phyloP scores from a whole-genome alignment of 2,329 filamentous ascomycete species.

The Talaromyces sp. region DNA sequence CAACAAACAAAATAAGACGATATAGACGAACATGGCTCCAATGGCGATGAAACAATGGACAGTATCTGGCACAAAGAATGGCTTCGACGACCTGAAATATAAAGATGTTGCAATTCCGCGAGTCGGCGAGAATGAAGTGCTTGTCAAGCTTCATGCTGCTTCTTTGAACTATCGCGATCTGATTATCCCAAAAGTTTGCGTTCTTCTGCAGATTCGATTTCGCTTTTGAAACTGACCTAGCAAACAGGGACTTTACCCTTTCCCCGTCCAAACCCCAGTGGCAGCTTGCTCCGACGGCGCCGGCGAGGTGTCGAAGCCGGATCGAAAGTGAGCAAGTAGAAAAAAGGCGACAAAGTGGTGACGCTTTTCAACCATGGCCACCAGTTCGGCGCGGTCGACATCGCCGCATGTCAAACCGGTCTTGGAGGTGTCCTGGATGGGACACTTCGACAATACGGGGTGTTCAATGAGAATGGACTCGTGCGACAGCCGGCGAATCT shows the following conservation, averaged over 20 bases:
- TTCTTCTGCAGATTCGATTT: constrained; percentile 19
- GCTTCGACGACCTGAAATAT: constrained; percentile 56
- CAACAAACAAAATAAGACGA: not conserved
- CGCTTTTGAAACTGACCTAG: not conserved
- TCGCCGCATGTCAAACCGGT: constrained; percentile 44
- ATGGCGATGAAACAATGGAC: constrained; percentile 52
- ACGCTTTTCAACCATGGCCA: constrained; percentile 56
- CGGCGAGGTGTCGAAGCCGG: constrained; percentile 47
- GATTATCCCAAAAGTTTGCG: constrained; percentile 41
- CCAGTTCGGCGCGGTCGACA: constrained; percentile 43
- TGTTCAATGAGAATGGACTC: constrained; percentile 63
- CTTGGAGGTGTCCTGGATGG: constrained; percentile 66
- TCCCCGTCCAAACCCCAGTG: constrained; percentile 25
- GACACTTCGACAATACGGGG: constrained; percentile 59
- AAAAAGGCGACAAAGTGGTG: constrained; percentile 52
- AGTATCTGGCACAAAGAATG: constrained; percentile 43
- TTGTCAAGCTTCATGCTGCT: constrained; percentile 57
- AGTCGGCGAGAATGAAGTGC: constrained; percentile 63
- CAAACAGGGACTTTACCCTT: constrained; percentile 27
- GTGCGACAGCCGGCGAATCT: constrained; percentile 57
- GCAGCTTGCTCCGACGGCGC: constrained; percentile 34
- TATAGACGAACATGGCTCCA: constrained; percentile 18
- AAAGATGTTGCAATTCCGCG: constrained; percentile 50
- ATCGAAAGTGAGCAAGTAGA: constrained; percentile 50
- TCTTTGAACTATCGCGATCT: constrained; percentile 48